A percentile compares a stretch with the other conserved stretches of the same genome.
phyloP scores from a whole-genome alignment of 495 filamentous ascomycete species.

The Articulospora tetracladia region DNA sequence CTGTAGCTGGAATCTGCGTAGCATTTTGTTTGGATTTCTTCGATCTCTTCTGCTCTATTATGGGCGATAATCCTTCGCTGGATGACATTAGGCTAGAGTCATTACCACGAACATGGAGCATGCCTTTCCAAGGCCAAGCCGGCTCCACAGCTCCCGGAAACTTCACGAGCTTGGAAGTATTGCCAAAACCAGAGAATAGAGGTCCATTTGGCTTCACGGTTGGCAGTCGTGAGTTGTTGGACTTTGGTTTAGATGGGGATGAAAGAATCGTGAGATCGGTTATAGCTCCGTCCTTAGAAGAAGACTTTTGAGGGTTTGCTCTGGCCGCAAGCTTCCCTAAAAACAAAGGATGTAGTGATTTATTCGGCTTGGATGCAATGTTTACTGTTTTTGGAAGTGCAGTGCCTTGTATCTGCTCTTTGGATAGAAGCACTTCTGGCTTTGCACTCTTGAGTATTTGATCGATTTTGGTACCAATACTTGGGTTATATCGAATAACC shows the following conservation, averaged over 20 bases:
- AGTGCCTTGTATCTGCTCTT: constrained; percentile 12
- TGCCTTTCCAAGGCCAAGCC: constrained; percentile 66
- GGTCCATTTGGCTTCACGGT: constrained; percentile 20
- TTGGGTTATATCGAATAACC: constrained; percentile 10
- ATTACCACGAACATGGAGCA: constrained; percentile 54
- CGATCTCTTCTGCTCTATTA: background rate
- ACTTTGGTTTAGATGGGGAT: background rate
- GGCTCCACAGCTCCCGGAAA: constrained; percentile 57
- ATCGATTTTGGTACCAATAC: constrained; percentile 45
- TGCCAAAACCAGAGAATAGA: constrained; percentile 25
- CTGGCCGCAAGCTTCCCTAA: constrained; percentile 7
- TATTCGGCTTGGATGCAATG: constrained; percentile 1
- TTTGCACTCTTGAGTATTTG: constrained; percentile 17
- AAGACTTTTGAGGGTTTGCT: background rate
- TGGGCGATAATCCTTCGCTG: background rate
- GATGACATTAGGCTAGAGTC: background rate
- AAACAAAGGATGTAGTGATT: constrained; percentile 19
- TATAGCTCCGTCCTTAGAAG: background rate
- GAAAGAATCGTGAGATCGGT: background rate
- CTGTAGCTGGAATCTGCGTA: constrained; percentile 35
- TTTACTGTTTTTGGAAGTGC: constrained; percentile 11
- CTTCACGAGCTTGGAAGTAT: constrained; percentile 40
- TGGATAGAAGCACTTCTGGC: background rate
- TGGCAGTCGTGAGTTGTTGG: constrained; percentile 30
- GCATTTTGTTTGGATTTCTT: constrained; percentile 49